Conservation (phyloP, 176 grass and related monocot species). For the Oryza rufipogon region DNA sequence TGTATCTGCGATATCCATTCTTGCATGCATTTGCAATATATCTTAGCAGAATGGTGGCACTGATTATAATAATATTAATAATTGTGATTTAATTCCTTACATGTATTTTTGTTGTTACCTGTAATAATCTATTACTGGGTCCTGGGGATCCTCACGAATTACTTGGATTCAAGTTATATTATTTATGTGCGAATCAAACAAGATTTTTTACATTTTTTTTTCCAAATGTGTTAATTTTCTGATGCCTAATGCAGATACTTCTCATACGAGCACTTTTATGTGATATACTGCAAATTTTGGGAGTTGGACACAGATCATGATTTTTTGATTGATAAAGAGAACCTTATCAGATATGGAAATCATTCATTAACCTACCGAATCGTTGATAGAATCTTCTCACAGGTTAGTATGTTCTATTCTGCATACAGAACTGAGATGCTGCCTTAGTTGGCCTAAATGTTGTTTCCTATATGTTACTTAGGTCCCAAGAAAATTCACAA, state of each 20-base stretch:
- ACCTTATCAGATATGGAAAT: conserved; percentile 98
- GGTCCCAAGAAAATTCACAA: conserved; percentile 94
- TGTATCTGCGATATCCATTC: neutral
- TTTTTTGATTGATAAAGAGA: conserved; percentile 99
- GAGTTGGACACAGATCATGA: conserved; percentile 99
- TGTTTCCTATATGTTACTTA: conserved; percentile 42
- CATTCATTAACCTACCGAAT: conserved; percentile 98
- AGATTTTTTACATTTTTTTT: conserved; percentile 9
- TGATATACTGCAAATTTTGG: conserved; percentile 99
- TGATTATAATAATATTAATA: conserved; percentile 10
- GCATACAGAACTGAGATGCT: conserved; percentile 3
- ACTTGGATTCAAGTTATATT: neutral
- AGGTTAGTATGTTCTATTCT: conserved; percentile 60
- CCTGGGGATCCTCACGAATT: neutral
- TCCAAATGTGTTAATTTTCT: conserved; percentile 14
- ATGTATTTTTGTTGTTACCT: conserved; percentile 18
- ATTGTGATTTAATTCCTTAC: conserved; percentile 9
- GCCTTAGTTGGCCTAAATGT: conserved; percentile 19
- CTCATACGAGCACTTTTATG: conserved; percentile 99
- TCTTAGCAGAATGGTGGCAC: conserved; percentile 7
- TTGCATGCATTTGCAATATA: conserved; percentile 12
- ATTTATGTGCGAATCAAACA: neutral
- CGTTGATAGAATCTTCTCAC: conserved; percentile 96
- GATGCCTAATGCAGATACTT: conserved; percentile 78
- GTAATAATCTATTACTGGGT: conserved; percentile 9